phyloP scores from a whole-genome alignment of 2,329 filamentous ascomycete species.

The Fusarium torreyae region DNA sequence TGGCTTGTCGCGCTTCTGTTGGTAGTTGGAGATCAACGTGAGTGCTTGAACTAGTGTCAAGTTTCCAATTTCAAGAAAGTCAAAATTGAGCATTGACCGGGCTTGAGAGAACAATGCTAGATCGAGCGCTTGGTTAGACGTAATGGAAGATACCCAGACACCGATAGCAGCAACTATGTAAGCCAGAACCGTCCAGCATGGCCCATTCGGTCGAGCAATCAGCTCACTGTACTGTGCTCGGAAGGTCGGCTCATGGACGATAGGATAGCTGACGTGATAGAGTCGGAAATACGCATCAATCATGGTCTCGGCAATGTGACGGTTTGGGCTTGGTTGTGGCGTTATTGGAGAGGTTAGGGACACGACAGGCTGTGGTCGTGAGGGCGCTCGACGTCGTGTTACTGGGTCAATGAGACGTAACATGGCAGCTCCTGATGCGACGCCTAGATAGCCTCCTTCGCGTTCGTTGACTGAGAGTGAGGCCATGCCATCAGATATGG shows the following conservation, averaged over 20 bases:
- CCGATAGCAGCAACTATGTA: constrained; percentile 58
- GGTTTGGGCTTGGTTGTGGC: constrained; percentile 53
- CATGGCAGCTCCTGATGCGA: constrained; percentile 62
- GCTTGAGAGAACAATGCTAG: constrained; percentile 52
- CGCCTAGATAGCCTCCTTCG: constrained; percentile 62
- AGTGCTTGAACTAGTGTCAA: constrained; percentile 62
- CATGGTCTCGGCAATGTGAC: constrained; percentile 53
- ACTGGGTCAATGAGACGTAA: constrained; percentile 56
- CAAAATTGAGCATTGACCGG: constrained; percentile 56
- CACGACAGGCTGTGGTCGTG: constrained; percentile 18
- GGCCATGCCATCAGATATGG: constrained; percentile 58
- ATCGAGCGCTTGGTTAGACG: constrained; percentile 42
- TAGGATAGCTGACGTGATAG: constrained; percentile 63
- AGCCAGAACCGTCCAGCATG: constrained; percentile 52
- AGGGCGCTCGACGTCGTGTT: constrained; percentile 44
- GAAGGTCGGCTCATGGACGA: constrained; percentile 64
- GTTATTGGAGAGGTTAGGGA: constrained; percentile 35
- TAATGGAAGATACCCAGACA: constrained; percentile 52
- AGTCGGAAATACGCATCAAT: constrained; percentile 57
- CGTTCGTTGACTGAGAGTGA: constrained; percentile 55
- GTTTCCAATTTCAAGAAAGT: constrained; percentile 62
- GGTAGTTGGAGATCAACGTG: constrained; percentile 63
- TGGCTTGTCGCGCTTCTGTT: constrained; percentile 66
- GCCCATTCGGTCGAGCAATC: constrained; percentile 52
- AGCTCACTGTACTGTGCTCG: constrained; percentile 56